Evolutionary conservation across 2,329 filamentous ascomycete species (phyloP).

Genomic region (Bipolaris zeicola): DNA sequence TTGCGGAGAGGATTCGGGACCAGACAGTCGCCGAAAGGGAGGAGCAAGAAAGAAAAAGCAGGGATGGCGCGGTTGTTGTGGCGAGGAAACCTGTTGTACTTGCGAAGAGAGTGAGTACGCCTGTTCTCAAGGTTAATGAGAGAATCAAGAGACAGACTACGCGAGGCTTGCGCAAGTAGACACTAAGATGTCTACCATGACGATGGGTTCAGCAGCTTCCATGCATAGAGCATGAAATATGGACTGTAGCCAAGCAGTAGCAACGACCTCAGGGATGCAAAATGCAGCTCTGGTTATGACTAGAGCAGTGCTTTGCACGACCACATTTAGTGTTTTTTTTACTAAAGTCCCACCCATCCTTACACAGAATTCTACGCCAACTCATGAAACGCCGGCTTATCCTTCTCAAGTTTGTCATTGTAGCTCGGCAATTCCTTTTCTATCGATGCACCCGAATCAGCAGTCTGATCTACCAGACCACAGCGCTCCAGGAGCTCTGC

Average conservation of each 20-base stretch:
- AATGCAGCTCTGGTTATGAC: not conserved
- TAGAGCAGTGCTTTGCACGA: not conserved
- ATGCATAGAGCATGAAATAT: too few relatives aligned
- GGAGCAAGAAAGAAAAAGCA: not conserved
- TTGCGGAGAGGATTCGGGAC: constrained; percentile 36
- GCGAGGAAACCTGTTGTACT: constrained; percentile 6
- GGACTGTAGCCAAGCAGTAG: not conserved
- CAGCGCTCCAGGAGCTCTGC: constrained; percentile 39
- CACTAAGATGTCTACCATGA: rapidly evolving
- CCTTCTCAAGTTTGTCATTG: constrained; percentile 9
- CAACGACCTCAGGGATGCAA: too few relatives aligned
- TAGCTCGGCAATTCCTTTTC: constrained; percentile 4
- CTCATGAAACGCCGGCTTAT: constrained; percentile 25
- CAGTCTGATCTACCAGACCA: constrained; percentile 14
- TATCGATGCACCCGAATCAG: not conserved
- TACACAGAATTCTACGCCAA: not conserved
- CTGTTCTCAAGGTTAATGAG: constrained; percentile 2
- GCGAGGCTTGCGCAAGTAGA: constrained; percentile 5
- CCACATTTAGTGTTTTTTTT: not conserved
- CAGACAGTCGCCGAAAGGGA: constrained; percentile 23
- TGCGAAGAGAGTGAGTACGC: constrained; percentile 1
- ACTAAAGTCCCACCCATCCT: not conserved
- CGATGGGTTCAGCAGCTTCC: not conserved
- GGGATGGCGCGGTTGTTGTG: not conserved
- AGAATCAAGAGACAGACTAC: constrained; percentile 36